Conservation (phyloP, 2,329 filamentous ascomycete genomes). For the Grosmannia serpens region DNA sequence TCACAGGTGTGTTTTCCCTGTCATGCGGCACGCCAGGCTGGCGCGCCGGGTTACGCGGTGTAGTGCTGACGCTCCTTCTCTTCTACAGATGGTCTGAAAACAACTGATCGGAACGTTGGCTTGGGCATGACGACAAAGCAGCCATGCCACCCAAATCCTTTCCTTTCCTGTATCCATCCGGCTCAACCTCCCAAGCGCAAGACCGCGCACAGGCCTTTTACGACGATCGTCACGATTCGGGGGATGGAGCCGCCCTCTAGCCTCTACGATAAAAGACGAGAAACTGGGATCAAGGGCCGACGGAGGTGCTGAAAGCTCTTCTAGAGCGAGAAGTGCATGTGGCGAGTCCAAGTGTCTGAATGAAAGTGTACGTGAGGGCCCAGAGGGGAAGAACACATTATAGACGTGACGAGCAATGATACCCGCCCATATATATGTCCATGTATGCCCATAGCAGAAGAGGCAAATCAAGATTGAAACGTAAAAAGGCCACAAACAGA, state of each 20-base stretch:
- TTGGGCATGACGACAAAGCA: background rate
- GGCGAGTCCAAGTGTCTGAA: background rate
- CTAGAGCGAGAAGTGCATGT: background rate
- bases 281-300: background rate
- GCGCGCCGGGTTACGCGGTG: slow-evolving; percentile 1
- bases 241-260: background rate
- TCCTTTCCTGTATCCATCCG: background rate
- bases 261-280: background rate
- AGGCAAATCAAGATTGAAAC: background rate
- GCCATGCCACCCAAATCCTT: background rate
- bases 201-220: background rate
- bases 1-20: slow-evolving; percentile 27
- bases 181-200: background rate
- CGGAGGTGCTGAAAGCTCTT: background rate
- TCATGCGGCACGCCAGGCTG: slow-evolving; percentile 12
- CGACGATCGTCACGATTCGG: background rate
- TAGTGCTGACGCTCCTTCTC: background rate
- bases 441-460: background rate
- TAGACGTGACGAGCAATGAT: background rate
- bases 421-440: background rate
- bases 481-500: background rate
- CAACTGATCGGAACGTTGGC: slow-evolving; percentile 31
- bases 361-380: background rate
- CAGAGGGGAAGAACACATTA: background rate
- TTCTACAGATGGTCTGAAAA: slow-evolving; percentile 42